A percentile compares a stretch with the other conserved stretches of the same genome.
These are phyloP conservation scores for Rehmannia glutinosa DNA, from an alignment of 257 asterid genomes.

Conservation along the genomic window DNA sequence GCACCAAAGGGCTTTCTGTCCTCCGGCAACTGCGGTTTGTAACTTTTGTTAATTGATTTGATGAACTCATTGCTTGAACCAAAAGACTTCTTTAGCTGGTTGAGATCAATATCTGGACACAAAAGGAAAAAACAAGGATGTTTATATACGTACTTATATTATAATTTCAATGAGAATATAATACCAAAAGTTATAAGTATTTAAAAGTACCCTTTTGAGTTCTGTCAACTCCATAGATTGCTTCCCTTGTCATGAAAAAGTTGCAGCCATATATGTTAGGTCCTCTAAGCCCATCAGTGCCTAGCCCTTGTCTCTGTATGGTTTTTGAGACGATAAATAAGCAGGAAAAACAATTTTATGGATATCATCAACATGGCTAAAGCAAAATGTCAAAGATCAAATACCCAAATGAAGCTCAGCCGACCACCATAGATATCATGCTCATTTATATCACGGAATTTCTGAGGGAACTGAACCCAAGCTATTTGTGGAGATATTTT, in stretches of 20 bases:
- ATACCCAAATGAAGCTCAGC: conserved; percentile 28
- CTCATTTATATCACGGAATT: neutral
- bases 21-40: conserved; percentile 9
- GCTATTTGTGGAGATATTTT: conserved; percentile 33
- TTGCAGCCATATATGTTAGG: conserved; percentile 48
- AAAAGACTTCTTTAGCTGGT: conserved; percentile 31
- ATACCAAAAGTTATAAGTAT: no score
- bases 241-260: conserved; percentile 47
- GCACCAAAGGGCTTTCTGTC: conserved; percentile 19
- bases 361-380: neutral
- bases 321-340: neutral
- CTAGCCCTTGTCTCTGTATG: conserved; percentile 41
- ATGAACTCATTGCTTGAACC: conserved; percentile 57
- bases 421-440: conserved; percentile 49
- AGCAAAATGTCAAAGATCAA: neutral
- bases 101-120: conserved; percentile 33
- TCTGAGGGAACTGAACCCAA: conserved; percentile 72
- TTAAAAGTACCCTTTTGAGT: conserved; percentile 20
- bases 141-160: no score
- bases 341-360: neutral
- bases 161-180: no score
- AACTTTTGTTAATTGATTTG: conserved; percentile 22
- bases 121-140: neutral
- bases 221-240: conserved; percentile 33
- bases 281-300: conserved; percentile 55